Evolutionary conservation across 371 early-diverging fungal species (phyloP).

Genomic region (Zancudomyces culisetae): DNA sequence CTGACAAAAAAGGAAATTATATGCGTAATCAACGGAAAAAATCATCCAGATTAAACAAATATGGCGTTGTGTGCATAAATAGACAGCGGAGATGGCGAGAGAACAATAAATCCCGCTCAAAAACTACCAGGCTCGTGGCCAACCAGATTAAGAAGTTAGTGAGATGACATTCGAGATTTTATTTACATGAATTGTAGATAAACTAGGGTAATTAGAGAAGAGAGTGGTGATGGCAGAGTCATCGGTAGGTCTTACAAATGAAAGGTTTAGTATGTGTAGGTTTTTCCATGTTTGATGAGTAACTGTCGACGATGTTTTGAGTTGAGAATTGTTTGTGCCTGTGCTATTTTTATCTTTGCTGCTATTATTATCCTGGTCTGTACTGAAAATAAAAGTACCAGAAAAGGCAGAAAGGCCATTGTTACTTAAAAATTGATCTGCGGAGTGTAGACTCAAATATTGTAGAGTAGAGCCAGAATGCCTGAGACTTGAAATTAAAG

Average conservation of each 20-base stretch:
- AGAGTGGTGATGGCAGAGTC: background rate
- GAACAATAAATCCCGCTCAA: background rate
- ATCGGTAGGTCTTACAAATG: background rate
- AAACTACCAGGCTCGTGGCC: background rate
- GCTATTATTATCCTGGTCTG: background rate
- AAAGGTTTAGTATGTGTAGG: no score
- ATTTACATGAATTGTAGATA: no score
- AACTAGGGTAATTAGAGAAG: background rate
- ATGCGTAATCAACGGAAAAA: no score
- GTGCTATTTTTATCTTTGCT: background rate
- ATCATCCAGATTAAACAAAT: no score
- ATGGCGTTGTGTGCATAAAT: background rate
- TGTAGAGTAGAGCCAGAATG: conserved; percentile 37
- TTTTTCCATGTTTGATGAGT: background rate
- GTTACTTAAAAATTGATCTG: conserved; percentile 38
- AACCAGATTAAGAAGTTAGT: background rate
- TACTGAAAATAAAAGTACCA: conserved; percentile 10
- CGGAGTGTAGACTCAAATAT: conserved; percentile 42
- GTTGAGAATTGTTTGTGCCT: background rate
- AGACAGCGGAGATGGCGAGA: background rate
- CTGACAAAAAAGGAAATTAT: background rate
- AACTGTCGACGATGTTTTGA: background rate
- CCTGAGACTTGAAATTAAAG: conserved; percentile 30
- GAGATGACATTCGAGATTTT: no score
- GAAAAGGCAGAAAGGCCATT: conserved; percentile 30